These are phyloP conservation scores for Nannochloris sp. DNA, from an alignment of 139 green algal species.

Conservation along the genomic window DNA sequence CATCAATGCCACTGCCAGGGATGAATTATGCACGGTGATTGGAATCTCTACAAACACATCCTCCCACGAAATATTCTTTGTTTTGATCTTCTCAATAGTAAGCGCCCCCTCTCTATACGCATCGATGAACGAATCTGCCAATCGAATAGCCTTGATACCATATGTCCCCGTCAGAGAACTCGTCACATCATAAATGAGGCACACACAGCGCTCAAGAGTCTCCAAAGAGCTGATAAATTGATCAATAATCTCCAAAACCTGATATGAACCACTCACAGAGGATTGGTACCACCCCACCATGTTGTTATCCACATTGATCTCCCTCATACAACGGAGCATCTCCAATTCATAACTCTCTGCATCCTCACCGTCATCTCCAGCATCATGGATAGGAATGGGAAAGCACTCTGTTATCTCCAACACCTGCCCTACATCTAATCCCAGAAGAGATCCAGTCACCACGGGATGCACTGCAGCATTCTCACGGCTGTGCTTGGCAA, in stretches of 20 bases:
- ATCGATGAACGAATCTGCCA: conserved; percentile 86
- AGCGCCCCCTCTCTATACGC: conserved; percentile 49
- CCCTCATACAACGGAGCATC: conserved; percentile 95
- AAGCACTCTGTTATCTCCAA: conserved; percentile 98
- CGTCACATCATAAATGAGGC: conserved; percentile 89
- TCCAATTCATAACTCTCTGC: conserved; percentile 91
- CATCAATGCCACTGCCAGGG: conserved; percentile 71
- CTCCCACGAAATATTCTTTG: conserved; percentile 58
- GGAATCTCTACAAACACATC: conserved; percentile 95
- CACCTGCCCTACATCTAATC: conserved; percentile 87
- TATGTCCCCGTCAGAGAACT: conserved; percentile 15
- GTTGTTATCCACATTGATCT: conserved; percentile 99
- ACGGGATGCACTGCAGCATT: conserved; percentile 44
- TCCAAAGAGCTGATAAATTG: conserved; percentile 97
- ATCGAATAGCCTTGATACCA: conserved; percentile 71
- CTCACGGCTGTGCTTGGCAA: conserved; percentile 91
- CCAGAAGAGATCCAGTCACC: conserved; percentile 93
- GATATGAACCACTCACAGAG: conserved; percentile 61
- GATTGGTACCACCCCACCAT: conserved; percentile 87
- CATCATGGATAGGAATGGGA: conserved; percentile 79
- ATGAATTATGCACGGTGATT: conserved; percentile 75
- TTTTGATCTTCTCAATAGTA: conserved; percentile 51
- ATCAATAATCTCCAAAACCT: conserved; percentile 94
- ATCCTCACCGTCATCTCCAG: conserved; percentile 58
- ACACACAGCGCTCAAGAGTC: conserved; percentile 91